These are phyloP conservation scores for Trichoderma sp. DNA, from an alignment of 2,329 filamentous ascomycete genomes.

Conservation along the genomic window DNA sequence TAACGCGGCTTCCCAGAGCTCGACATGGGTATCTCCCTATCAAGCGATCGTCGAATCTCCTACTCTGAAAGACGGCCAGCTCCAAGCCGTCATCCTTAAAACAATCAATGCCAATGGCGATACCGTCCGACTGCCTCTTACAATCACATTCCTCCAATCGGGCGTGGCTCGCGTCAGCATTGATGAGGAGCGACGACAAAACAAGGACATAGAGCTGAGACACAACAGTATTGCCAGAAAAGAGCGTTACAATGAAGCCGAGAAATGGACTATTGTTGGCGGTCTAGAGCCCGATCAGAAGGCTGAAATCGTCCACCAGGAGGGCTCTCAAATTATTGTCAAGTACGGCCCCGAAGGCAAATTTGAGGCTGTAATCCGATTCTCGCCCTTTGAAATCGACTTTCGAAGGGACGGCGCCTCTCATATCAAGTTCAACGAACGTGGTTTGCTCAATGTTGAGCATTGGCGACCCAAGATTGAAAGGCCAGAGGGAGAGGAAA, in stretches of 20 bases:
- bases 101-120: slow-evolving; percentile 64
- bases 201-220: slow-evolving; percentile 84
- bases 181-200: slow-evolving; percentile 87
- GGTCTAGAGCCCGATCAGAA: slow-evolving; percentile 72
- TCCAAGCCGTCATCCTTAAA: slow-evolving; percentile 82
- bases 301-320: slow-evolving; percentile 67
- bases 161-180: slow-evolving; percentile 84
- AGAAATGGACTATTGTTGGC: slow-evolving; percentile 83
- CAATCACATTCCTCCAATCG: slow-evolving; percentile 84
- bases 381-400: slow-evolving; percentile 80
- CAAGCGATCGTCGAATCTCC: slow-evolving; percentile 70
- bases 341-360: slow-evolving; percentile 74
- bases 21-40: slow-evolving; percentile 80
- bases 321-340: slow-evolving; percentile 70
- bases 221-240: slow-evolving; percentile 84
- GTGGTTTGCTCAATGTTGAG: slow-evolving; percentile 89
- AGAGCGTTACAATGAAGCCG: slow-evolving; percentile 91
- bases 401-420: slow-evolving; percentile 81
- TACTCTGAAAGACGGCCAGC: slow-evolving; percentile 74
- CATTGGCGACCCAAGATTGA: slow-evolving; percentile 93
- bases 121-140: slow-evolving; percentile 77
- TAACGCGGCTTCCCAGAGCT: slow-evolving; percentile 63
- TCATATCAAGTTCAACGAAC: slow-evolving; percentile 86
- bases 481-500: slow-evolving; percentile 57
- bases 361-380: slow-evolving; percentile 81